Percentiles rank a stretch among this genome's conserved stretches.
Evolutionary conservation across 1,139 yeast genomes (phyloP).

Genomic region (Tardiomyces digboiensis): DNA sequence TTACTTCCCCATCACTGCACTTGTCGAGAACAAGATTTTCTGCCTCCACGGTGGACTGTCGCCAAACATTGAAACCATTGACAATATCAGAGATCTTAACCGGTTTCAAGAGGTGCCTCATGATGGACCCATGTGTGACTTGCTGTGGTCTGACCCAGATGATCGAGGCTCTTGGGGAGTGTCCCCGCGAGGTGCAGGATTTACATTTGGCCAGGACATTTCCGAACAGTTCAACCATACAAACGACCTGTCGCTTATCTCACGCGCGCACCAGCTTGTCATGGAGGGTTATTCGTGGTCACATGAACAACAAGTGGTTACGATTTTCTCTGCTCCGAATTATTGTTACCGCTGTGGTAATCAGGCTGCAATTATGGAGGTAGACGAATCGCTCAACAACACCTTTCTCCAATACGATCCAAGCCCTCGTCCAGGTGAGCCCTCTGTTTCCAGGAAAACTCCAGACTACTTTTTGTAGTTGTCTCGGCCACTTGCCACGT

Average conservation of each 20-base stretch:
- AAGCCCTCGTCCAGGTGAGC: slow-evolving; percentile 93
- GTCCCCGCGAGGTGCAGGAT: slow-evolving; percentile 98
- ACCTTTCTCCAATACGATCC: slow-evolving; percentile 95
- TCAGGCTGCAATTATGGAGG: slow-evolving; percentile 99
- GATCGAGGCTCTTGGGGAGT: slow-evolving; percentile 96
- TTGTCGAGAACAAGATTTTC: slow-evolving; percentile 74
- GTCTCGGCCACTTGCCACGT: too few relatives aligned
- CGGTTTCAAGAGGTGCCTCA: slow-evolving; percentile 97
- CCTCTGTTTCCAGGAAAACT: slow-evolving; percentile 92
- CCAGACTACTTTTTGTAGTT: slow-evolving; percentile 89
- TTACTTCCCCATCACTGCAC: slow-evolving; percentile 88
- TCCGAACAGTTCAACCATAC: slow-evolving; percentile 72
- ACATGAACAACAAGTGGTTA: slow-evolving; percentile 58
- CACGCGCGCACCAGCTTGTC: slow-evolving; percentile 96
- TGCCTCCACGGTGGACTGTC: slow-evolving; percentile 97
- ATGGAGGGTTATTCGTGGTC: slow-evolving; percentile 89
- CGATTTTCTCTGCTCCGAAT: slow-evolving; percentile 97
- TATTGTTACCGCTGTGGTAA: slow-evolving; percentile 97
- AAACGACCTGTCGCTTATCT: slow-evolving; percentile 77
- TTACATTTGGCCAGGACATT: slow-evolving; percentile 84
- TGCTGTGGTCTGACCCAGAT: slow-evolving; percentile 97
- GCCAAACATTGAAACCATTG: slow-evolving; percentile 85
- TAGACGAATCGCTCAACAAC: slow-evolving; percentile 49
- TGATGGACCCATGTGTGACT: slow-evolving; percentile 98
- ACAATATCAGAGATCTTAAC: slow-evolving; percentile 79